A percentile compares a stretch with the other conserved stretches of the same genome.
These are phyloP conservation scores for Cladosporium sp. DNA, from an alignment of 2,329 filamentous ascomycete species.

Conservation along the genomic window DNA sequence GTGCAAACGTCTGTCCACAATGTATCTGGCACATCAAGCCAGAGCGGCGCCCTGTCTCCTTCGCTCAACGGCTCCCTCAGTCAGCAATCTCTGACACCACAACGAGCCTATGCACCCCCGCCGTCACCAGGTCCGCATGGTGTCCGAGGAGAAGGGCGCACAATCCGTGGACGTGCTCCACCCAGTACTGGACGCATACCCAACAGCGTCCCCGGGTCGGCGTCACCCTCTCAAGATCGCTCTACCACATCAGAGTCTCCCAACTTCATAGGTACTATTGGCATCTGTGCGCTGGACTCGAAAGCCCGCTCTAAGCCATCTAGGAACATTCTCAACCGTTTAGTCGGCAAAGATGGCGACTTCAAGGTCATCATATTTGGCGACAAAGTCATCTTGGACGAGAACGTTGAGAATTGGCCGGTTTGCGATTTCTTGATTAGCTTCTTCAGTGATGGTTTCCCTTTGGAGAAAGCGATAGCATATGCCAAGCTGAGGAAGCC, in stretches of 20 bases:
- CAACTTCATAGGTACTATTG: slow-evolving; percentile 63
- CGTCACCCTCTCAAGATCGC: slow-evolving; percentile 72
- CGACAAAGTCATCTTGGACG: slow-evolving; percentile 96
- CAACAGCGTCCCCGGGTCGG: slow-evolving; percentile 75
- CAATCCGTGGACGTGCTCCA: slow-evolving; percentile 40
- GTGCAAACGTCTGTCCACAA: slow-evolving; percentile 42
- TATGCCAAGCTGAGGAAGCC: slow-evolving; percentile 91
- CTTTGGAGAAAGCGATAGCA: slow-evolving; percentile 91
- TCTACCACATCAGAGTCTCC: slow-evolving; percentile 55
- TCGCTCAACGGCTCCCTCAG: slow-evolving; percentile 18
- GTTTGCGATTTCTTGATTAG: slow-evolving; percentile 95
- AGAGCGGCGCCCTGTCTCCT: slow-evolving; percentile 42
- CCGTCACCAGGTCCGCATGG: slow-evolving; percentile 36
- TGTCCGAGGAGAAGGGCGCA: slow-evolving; percentile 21
- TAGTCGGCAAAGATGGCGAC: slow-evolving; percentile 85
- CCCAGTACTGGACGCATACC: slow-evolving; percentile 71
- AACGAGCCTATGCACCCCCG: slow-evolving; percentile 41
- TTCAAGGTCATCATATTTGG: slow-evolving; percentile 98
- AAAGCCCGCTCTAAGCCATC: slow-evolving; percentile 97
- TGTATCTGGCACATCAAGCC: slow-evolving; percentile 41
- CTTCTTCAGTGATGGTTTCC: slow-evolving; percentile 97
- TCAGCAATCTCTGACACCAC: background rate
- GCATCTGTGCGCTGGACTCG: slow-evolving; percentile 89
- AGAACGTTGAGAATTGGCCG: slow-evolving; percentile 94
- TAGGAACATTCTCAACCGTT: slow-evolving; percentile 86